These are phyloP conservation scores for Vitis hybrid DNA, from an alignment of 177 flowering plant genomes.

Conservation along the genomic window DNA sequence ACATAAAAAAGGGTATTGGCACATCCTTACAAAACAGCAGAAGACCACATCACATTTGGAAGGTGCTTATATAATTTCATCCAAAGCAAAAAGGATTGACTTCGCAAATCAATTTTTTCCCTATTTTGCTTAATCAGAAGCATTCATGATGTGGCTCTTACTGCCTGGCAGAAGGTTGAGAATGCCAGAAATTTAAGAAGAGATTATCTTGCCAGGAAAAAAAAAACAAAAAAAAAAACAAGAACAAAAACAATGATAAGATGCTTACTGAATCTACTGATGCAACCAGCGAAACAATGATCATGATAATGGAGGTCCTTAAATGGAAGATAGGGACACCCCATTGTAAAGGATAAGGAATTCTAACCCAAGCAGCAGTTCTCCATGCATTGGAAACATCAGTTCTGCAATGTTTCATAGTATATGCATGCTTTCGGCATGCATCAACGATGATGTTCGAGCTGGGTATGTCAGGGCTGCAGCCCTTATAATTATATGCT, in stretches of 20 bases:
- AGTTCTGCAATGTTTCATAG: constrained; percentile 91
- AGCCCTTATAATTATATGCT: constrained; percentile 81
- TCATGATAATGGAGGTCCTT: constrained; percentile 79
- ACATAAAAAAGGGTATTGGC: not conserved
- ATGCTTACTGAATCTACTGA: constrained; percentile 84
- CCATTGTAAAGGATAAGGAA: constrained; percentile 96
- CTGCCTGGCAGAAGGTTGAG: too few species aligned
- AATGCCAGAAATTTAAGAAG: too few species aligned
- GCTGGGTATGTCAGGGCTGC: constrained; percentile 67
- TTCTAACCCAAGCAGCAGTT: constrained; percentile 77
- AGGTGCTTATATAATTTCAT: not conserved
- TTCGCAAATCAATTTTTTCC: not conserved
- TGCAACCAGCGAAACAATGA: constrained; percentile 67
- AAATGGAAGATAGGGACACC: constrained; percentile 77
- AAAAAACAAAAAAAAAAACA: fast-evolving
- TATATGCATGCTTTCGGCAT: constrained; percentile 73
- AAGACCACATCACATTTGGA: not conserved
- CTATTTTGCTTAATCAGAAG: not conserved
- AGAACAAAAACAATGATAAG: constrained; percentile 2
- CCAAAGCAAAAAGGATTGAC: not conserved
- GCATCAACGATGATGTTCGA: constrained; percentile 75
- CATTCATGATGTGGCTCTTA: too few species aligned
- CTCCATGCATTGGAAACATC: constrained; percentile 87
- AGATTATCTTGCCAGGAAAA: too few species aligned
- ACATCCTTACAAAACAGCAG: not conserved